Conservation (phyloP, 495 filamentous ascomycete species). For the Lentithecium fluviatile region DNA sequence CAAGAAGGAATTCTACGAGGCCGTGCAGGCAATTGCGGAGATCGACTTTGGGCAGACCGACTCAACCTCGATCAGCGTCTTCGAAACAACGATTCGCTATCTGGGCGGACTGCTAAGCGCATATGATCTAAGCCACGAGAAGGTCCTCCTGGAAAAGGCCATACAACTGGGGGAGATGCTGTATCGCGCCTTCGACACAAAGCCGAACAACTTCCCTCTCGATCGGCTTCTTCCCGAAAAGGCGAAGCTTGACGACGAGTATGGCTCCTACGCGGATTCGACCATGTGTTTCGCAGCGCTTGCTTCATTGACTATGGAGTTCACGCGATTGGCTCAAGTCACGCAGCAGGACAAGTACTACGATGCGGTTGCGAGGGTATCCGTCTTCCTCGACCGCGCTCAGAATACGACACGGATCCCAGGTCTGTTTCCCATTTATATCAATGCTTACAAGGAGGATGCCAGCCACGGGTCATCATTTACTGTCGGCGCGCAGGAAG, state of each 20-base stretch:
- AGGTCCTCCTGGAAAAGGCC: conserved; percentile 44
- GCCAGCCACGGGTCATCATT: conserved; percentile 30
- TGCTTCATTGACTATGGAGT: conserved; percentile 46
- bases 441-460: conserved; percentile 31
- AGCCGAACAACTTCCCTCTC: conserved; percentile 39
- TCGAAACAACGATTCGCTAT: conserved; percentile 50
- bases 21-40: conserved; percentile 36
- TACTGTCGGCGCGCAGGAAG: conserved; percentile 44
- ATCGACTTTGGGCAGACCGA: conserved; percentile 43
- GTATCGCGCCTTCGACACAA: conserved; percentile 47
- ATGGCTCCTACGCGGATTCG: conserved; percentile 39
- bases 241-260: conserved; percentile 38
- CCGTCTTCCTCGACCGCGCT: conserved; percentile 36
- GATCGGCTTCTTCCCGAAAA: conserved; percentile 23
- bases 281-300: conserved; percentile 38
- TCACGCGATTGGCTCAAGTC: conserved; percentile 44
- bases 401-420: conserved; percentile 42
- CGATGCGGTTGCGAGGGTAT: conserved; percentile 43
- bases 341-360: conserved; percentile 43
- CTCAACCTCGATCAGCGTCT: conserved; percentile 46
- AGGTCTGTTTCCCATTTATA: conserved; percentile 42
- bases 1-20: conserved; percentile 41
- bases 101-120: conserved; percentile 54
- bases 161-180: conserved; percentile 47
- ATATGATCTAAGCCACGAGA: conserved; percentile 50